Evolutionary conservation across 2,329 filamentous ascomycete genomes (phyloP).

Genomic region (Aspergillus cejpii): DNA sequence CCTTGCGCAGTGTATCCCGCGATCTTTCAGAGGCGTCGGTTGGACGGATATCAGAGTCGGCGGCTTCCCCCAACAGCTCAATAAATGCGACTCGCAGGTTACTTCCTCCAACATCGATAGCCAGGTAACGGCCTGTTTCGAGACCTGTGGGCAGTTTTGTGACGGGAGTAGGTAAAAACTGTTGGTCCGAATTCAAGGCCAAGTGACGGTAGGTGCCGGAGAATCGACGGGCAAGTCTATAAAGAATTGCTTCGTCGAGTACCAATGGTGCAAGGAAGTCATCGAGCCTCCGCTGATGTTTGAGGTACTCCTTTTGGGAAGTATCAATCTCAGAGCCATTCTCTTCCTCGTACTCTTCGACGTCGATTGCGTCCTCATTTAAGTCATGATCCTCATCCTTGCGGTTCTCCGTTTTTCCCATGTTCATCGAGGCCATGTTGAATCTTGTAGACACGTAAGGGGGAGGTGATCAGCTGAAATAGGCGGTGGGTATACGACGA

Average conservation of each 20-base stretch:
- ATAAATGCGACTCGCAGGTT: slow-evolving; percentile 53
- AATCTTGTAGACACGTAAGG: neutral
- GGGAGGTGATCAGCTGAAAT: neutral
- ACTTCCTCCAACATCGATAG: slow-evolving; percentile 53
- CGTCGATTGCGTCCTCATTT: slow-evolving; percentile 27
- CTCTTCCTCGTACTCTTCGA: slow-evolving; percentile 34
- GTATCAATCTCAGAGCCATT: slow-evolving; percentile 25
- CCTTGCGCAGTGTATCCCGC: slow-evolving; percentile 41
- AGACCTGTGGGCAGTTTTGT: slow-evolving; percentile 45
- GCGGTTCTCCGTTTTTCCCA: slow-evolving; percentile 20
- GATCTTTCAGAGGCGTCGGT: slow-evolving; percentile 35
- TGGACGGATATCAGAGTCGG: slow-evolving; percentile 30
- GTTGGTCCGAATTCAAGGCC: slow-evolving; percentile 41
- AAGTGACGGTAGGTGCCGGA: slow-evolving; percentile 41
- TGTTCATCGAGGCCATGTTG: slow-evolving; percentile 23
- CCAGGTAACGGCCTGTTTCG: slow-evolving; percentile 50
- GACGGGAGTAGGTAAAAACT: slow-evolving; percentile 45
- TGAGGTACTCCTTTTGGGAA: slow-evolving; percentile 24
- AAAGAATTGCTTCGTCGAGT: slow-evolving; percentile 39
- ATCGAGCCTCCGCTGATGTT: slow-evolving; percentile 33
- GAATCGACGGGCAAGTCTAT: slow-evolving; percentile 43
- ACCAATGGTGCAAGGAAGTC: slow-evolving; percentile 38
- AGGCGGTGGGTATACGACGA: slow-evolving; percentile 3
- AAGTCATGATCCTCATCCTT: slow-evolving; percentile 27
- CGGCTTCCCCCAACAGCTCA: slow-evolving; percentile 44